Base-by-base conservation (phyloP, 768 basidiomycete species). In the Trametes meyenii region DNA sequence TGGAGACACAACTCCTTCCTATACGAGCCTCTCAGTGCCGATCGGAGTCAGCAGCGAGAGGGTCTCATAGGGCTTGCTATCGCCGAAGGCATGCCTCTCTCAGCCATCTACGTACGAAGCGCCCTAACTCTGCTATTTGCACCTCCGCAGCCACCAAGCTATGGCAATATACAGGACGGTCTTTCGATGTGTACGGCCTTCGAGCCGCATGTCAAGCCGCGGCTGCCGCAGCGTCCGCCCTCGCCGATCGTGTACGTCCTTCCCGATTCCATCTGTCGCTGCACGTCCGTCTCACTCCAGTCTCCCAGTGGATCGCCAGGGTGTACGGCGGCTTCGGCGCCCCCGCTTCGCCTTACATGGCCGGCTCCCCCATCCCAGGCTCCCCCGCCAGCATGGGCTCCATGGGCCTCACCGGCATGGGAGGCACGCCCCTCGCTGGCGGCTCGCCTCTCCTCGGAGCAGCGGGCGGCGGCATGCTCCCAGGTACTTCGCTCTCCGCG, bases 31-130 rank as follows among this genome's bases (percentile, higher is more conserved):
- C 66, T 88, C 5, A 79, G 79, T 56, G 82, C 78, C 16, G 84
- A 88, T 63, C 71, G 74, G 50, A 86, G 85, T 61, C 75, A 84
- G 43, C 86, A 89, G 68, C 75, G 85, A 58, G 89, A 91, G 71
- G 85, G 79, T 12, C 75, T 91, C 11, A 81, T 85, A 26, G 89
- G 83, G 0, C 76, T 89, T 21, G 87, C 90, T 16, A 79, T 88
- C 26, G 89, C 83, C 26, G 89, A 92, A 83, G 86, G 89, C 87
- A 64, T 55, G 63, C 29, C 53, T 26, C n/a, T 0, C 8, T 21
- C 29, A 5, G 4, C 10, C 4, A n/a, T 21, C 17, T 19, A n/a
- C n/a, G n/a, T n/a, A 10, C 11, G 10, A 3, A 10, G 2, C 21
- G 2, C 23, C 1, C 50, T 51, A 10, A 51, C 4, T 33, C 29